These are phyloP conservation scores for Paradendryphiella salina DNA, from an alignment of 2,329 filamentous ascomycete species.

Conservation along the genomic window DNA sequence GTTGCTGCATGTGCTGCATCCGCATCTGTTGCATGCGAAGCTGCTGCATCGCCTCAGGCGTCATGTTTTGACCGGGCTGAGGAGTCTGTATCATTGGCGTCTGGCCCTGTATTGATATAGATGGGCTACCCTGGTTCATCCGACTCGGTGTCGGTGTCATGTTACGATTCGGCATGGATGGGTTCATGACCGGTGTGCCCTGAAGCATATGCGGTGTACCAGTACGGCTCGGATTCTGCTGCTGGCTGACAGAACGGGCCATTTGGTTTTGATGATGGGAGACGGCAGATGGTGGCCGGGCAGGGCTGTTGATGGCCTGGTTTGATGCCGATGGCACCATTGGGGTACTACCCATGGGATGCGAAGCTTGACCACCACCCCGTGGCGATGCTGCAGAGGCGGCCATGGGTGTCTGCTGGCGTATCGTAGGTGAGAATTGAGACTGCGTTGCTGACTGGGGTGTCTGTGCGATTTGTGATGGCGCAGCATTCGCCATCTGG, in stretches of 20 bases:
- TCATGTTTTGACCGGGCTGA: conserved; percentile 40
- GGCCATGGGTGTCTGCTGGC: conserved; percentile 53
- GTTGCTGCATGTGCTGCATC: conserved; percentile 36
- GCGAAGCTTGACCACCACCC: conserved; percentile 40
- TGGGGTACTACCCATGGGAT: conserved; percentile 50
- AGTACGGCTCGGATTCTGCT: conserved; percentile 45
- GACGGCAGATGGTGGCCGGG: conserved; percentile 46
- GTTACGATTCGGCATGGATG: conserved; percentile 44
- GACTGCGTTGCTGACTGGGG: conserved; percentile 62
- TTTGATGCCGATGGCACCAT: conserved; percentile 49
- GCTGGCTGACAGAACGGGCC: conserved; percentile 46
- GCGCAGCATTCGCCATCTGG: conserved; percentile 30
- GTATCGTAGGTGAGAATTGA: conserved; percentile 63
- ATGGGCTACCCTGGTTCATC: conserved; percentile 45
- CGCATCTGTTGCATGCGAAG: conserved; percentile 34
- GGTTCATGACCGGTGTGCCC: conserved; percentile 46
- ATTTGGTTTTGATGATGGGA: conserved; percentile 46
- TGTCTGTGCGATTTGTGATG: conserved; percentile 36
- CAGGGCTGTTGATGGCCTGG: conserved; percentile 45
- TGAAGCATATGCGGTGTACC: conserved; percentile 47
- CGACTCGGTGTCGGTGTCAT: conserved; percentile 47
- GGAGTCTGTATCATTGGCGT: conserved; percentile 44
- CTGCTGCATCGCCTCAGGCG: conserved; percentile 43
- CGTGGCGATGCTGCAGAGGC: conserved; percentile 49
- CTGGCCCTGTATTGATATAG: conserved; percentile 38